Conservation (phyloP, 2,329 filamentous ascomycete genomes). For the Botrytis fragariae region DNA sequence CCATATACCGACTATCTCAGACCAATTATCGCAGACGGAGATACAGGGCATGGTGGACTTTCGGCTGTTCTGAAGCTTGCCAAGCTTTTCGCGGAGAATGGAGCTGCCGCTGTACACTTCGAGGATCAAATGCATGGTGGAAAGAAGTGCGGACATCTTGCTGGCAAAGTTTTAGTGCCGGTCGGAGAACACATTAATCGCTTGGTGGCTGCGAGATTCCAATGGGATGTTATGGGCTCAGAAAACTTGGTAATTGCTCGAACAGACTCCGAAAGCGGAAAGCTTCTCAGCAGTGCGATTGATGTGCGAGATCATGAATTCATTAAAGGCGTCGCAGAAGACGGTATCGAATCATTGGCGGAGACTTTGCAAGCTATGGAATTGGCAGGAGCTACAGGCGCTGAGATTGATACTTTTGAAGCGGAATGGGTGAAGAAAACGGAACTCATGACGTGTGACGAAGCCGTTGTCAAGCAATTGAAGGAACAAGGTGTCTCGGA, state of each 20-base stretch:
- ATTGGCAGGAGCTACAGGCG: conserved; percentile 67
- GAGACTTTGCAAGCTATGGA: conserved; percentile 93
- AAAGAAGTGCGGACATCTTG: conserved; percentile 97
- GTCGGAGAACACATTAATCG: conserved; percentile 96
- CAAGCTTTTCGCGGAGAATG: conserved; percentile 96
- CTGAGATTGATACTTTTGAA: conserved; percentile 84
- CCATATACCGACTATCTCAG: conserved; percentile 91
- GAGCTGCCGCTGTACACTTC: conserved; percentile 93
- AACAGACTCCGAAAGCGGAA: conserved; percentile 93
- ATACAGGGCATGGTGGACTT: conserved; percentile 91
- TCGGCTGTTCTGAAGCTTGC: conserved; percentile 93
- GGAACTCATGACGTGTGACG: conserved; percentile 85
- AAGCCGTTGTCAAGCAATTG: conserved; percentile 78
- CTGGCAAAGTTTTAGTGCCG: conserved; percentile 92
- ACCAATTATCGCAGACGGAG: conserved; percentile 93
- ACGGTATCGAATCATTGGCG: conserved; percentile 72
- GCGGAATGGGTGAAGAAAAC: conserved; percentile 84
- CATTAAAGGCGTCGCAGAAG: conserved; percentile 81
- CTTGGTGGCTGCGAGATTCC: conserved; percentile 85
- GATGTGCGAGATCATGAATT: conserved; percentile 96
- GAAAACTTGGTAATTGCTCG: conserved; percentile 94
- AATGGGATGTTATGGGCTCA: conserved; percentile 97
- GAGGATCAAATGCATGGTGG: conserved; percentile 97
- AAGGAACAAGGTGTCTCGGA: conserved; percentile 61
- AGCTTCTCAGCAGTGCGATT: conserved; percentile 83